Evolutionary conservation across 2,329 filamentous ascomycete genomes (phyloP).

Genomic region (Alternaria consortialis): DNA sequence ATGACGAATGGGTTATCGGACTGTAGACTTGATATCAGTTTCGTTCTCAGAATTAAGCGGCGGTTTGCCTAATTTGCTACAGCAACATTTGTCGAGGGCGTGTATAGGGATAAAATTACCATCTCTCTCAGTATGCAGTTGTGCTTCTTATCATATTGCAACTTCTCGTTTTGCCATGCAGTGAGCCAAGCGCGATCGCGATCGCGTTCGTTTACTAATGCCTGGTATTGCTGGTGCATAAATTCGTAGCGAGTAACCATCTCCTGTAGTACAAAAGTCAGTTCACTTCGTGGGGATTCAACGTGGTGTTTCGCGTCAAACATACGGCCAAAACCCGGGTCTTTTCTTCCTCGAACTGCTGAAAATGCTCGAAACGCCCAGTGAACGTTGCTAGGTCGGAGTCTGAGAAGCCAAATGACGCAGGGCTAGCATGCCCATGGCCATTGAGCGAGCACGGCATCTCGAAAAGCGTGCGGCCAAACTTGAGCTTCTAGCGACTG

Average conservation of each 20-base stretch:
- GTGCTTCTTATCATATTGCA: constrained; percentile 27
- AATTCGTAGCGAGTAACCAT: constrained; percentile 53
- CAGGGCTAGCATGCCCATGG: constrained; percentile 10
- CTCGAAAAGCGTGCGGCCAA: too few species aligned
- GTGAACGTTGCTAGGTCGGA: constrained; percentile 30
- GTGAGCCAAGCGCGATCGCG: constrained; percentile 33
- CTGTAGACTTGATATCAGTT: constrained; percentile 6
- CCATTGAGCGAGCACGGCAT: constrained; percentile 29
- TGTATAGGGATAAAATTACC: constrained; percentile 21
- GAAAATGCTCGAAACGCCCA: constrained; percentile 44
- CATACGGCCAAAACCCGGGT: constrained; percentile 46
- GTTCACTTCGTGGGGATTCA: neutral
- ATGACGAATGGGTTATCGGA: constrained; percentile 61
- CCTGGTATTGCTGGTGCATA: constrained; percentile 43
- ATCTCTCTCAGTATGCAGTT: constrained; percentile 34
- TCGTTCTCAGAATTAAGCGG: neutral
- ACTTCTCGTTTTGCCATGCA: constrained; percentile 33
- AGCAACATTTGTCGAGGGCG: neutral
- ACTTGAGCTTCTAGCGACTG: neutral
- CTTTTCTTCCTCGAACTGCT: constrained; percentile 42
- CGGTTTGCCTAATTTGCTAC: neutral
- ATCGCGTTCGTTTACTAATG: constrained; percentile 36
- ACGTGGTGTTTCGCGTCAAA: neutral
- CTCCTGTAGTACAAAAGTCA: constrained; percentile 42
- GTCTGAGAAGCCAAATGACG: neutral